phyloP scores from a whole-genome alignment of 768 basidiomycete genomes.

The Daedalea quercina region DNA sequence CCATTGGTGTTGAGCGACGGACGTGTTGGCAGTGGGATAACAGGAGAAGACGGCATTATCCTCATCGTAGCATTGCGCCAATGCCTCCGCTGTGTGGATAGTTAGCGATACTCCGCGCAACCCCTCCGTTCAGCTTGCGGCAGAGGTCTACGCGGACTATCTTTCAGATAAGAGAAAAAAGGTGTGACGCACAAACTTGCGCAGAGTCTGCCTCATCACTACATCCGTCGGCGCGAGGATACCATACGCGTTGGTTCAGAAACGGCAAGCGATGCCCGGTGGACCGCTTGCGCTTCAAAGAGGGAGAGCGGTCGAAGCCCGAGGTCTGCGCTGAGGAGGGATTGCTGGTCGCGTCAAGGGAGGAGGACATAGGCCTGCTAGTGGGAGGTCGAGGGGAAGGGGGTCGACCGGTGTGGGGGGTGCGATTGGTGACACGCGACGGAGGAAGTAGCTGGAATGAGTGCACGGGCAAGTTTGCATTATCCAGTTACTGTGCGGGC shows the following conservation, averaged over 20 bases:
- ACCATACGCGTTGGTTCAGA: background rate
- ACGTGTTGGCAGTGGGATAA: conserved; percentile 51
- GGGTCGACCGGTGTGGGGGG: conserved; percentile 14
- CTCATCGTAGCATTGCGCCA: conserved; percentile 42
- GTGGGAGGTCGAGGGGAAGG: conserved; percentile 19
- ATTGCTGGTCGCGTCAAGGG: conserved; percentile 16
- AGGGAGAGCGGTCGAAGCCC: conserved; percentile 11
- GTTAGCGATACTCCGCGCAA: background rate
- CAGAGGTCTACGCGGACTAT: background rate
- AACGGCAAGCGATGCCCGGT: conserved; percentile 1
- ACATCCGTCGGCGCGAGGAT: background rate
- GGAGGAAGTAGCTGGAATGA: conserved; percentile 9
- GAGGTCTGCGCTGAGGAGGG: conserved; percentile 43
- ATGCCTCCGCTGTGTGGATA: conserved; percentile 30
- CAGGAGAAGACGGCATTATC: conserved; percentile 76
- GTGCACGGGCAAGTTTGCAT: conserved; percentile 23
- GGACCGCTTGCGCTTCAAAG: conserved; percentile 27
- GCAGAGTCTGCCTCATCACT: conserved; percentile 14
- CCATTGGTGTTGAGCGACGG: conserved; percentile 68
- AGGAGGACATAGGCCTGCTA: conserved; percentile 14
- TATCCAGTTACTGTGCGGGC: conserved; percentile 21
- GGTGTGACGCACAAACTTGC: conserved; percentile 11
- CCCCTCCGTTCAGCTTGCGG: background rate
- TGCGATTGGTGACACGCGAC: conserved; percentile 12
- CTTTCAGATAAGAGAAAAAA: background rate